These are phyloP conservation scores for Neoboletus brunneissimus DNA, from an alignment of 768 basidiomycete species.

Conservation along the genomic window DNA sequence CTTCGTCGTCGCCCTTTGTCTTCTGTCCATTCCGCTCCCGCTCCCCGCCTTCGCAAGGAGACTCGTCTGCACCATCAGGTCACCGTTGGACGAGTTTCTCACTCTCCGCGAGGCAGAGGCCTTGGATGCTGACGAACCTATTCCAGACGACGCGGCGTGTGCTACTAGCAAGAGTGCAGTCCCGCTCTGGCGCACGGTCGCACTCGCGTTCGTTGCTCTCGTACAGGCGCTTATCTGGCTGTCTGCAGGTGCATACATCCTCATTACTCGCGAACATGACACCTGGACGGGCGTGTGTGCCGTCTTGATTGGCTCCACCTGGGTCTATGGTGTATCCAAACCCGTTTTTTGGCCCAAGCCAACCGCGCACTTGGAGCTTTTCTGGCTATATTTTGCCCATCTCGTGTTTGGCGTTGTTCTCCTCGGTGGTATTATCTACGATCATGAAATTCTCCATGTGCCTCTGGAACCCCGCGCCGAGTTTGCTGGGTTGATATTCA, in stretches of 20 bases:
- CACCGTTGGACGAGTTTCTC: constrained; percentile 41
- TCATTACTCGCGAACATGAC: constrained; percentile 38
- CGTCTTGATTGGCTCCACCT: constrained; percentile 51
- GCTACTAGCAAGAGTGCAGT: constrained; percentile 6
- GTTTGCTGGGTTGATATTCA: constrained; percentile 32
- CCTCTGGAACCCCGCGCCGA: constrained; percentile 38
- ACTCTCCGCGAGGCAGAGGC: constrained; percentile 58
- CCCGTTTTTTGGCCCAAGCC: constrained; percentile 50
- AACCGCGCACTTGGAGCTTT: constrained; percentile 63
- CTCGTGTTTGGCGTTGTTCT: constrained; percentile 45
- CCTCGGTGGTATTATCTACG: constrained; percentile 54
- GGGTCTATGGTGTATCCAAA: constrained; percentile 64
- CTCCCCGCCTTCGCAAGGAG: constrained; percentile 23
- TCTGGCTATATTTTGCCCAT: constrained; percentile 53
- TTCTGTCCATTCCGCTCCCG: constrained; percentile 34
- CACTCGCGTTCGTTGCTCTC: constrained; percentile 57
- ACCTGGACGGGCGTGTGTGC: constrained; percentile 38
- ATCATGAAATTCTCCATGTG: constrained; percentile 41
- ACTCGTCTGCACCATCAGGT: constrained; percentile 17
- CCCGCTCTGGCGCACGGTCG: constrained; percentile 59
- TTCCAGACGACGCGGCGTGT: not conserved
- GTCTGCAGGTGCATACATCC: constrained; percentile 51
- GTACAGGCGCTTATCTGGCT: constrained; percentile 58
- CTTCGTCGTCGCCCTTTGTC: constrained; percentile 43
- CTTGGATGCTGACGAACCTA: constrained; percentile 26